Conservation (phyloP, 169 alveolate genomes). For the Cryptosporidium xiaoi region DNA sequence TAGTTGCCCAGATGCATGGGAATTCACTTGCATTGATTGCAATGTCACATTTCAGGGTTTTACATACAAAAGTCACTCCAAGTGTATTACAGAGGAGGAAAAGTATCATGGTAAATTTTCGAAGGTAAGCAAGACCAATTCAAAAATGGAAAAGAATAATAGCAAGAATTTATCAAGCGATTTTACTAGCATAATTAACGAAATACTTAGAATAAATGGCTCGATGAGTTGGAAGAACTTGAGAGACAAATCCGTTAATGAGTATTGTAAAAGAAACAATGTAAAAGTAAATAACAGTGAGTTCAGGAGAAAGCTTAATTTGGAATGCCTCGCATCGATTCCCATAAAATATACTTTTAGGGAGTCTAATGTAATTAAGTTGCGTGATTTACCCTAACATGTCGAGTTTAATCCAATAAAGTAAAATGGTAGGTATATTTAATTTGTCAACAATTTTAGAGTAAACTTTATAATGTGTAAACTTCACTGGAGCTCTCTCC, state of each 20-base stretch:
- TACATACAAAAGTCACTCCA: slow-evolving; percentile 78
- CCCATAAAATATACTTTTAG: slow-evolving; percentile 46
- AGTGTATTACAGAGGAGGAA: slow-evolving; percentile 82
- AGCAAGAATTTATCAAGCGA: neutral
- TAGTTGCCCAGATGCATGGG: slow-evolving; percentile 81
- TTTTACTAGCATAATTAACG: neutral
- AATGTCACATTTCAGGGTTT: slow-evolving; percentile 79
- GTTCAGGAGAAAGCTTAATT: slow-evolving; percentile 12
- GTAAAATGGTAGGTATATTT: slow-evolving; percentile 61
- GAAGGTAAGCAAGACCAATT: slow-evolving; percentile 39
- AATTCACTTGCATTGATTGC: slow-evolving; percentile 85
- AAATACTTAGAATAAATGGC: slow-evolving; percentile 21
- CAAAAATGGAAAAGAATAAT: neutral
- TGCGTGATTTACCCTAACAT: slow-evolving; percentile 17
- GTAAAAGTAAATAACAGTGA: neutral
- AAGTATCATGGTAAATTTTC: slow-evolving; percentile 79
- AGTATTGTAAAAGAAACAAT: slow-evolving; percentile 21
- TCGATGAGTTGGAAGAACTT: slow-evolving; percentile 34
- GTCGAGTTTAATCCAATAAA: slow-evolving; percentile 46
- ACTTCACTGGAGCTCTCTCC: slow-evolving; percentile 23
- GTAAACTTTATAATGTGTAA: slow-evolving; percentile 40
- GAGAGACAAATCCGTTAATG: slow-evolving; percentile 11
- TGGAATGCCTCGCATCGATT: slow-evolving; percentile 65
- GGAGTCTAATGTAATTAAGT: slow-evolving; percentile 13
- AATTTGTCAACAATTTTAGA: neutral